Evolutionary conservation across 2,329 filamentous ascomycete genomes (phyloP).

Genomic region (Nigrograna mackinnonii): DNA sequence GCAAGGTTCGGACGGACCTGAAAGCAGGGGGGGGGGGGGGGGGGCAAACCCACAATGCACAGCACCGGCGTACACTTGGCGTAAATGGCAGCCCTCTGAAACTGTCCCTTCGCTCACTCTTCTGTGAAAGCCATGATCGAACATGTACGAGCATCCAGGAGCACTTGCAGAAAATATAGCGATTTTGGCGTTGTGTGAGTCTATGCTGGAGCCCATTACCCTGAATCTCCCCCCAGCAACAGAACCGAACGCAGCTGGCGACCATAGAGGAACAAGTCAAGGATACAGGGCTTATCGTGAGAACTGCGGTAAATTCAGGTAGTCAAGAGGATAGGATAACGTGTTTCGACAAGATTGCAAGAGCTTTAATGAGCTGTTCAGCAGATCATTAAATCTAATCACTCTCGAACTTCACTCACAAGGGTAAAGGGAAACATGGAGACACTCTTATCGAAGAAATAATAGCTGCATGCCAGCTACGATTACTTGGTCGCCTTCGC

Average conservation of each 20-base stretch:
- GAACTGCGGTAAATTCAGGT: not conserved
- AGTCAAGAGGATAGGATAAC: not conserved
- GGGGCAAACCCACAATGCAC: too few species aligned
- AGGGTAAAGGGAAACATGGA: not conserved
- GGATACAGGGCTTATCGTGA: not conserved
- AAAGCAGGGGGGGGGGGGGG: too few species aligned
- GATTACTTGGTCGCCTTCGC: not conserved
- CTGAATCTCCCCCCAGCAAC: not conserved
- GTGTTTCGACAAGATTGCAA: not conserved
- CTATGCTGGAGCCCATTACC: not conserved
- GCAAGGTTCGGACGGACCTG: too few species aligned
- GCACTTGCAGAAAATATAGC: conserved; percentile 1
- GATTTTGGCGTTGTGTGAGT: not conserved
- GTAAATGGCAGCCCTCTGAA: too few species aligned
- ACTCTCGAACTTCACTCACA: not conserved
- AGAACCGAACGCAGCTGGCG: not conserved
- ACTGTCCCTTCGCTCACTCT: too few species aligned
- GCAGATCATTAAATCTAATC: not conserved
- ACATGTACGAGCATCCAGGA: not conserved
- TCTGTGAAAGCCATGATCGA: too few species aligned
- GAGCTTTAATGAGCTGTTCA: not conserved
- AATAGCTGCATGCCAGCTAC: not conserved
- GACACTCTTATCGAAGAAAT: not conserved
- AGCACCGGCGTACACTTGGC: too few species aligned
- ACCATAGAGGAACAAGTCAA: not conserved